Conservation (phyloP, 129 eudicot genomes). For the Escallonia rubra region DNA sequence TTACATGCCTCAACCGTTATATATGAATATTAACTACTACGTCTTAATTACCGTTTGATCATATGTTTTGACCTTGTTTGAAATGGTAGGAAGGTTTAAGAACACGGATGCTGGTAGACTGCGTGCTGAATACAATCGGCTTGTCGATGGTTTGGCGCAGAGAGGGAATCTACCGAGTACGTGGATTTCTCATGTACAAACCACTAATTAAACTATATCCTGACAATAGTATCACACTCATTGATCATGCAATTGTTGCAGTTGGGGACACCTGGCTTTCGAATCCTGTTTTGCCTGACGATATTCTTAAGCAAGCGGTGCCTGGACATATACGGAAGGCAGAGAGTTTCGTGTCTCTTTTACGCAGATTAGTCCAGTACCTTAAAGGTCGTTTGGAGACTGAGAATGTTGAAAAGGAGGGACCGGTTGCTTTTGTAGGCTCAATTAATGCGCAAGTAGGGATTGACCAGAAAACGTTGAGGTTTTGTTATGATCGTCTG, state of each 20-base stretch:
- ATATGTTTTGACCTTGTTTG: conserved; percentile 32
- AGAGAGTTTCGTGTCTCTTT: conserved; percentile 84
- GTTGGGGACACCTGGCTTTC: conserved; percentile 88
- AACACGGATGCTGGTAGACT: conserved; percentile 88
- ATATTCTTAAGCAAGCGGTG: conserved; percentile 90
- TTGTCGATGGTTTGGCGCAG: conserved; percentile 91
- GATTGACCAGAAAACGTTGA: conserved; percentile 88
- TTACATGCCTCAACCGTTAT: no score
- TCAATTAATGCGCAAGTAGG: conserved; percentile 77
- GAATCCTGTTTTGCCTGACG: conserved; percentile 91
- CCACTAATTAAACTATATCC: not conserved
- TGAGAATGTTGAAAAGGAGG: conserved; percentile 90
- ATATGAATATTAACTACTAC: not conserved
- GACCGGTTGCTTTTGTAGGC: conserved; percentile 86
- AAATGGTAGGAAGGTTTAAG: conserved; percentile 98
- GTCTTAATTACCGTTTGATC: not conserved
- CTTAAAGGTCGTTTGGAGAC: conserved; percentile 76
- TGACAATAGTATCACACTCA: not conserved
- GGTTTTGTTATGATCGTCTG: conserved; percentile 89
- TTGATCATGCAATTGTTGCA: conserved; percentile 14
- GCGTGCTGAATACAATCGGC: conserved; percentile 92
- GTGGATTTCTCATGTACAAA: conserved; percentile 15
- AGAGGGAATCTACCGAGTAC: conserved; percentile 81
- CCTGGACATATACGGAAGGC: conserved; percentile 95
- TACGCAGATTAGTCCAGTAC: conserved; percentile 91